phyloP scores from a whole-genome alignment of 106 monocot species.

The Dendrobium officinale region DNA sequence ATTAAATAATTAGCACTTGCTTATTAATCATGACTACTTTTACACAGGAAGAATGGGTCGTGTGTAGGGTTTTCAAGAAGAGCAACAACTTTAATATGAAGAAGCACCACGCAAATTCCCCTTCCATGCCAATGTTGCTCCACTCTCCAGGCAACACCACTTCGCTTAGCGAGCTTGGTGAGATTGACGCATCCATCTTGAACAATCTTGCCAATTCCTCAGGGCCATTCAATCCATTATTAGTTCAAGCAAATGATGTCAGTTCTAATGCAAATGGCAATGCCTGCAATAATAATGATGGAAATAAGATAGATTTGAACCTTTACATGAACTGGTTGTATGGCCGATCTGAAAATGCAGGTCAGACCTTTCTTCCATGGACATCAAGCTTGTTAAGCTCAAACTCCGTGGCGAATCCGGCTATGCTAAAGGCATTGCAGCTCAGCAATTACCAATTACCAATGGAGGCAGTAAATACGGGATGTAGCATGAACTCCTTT shows the following conservation, averaged over 20 bases:
- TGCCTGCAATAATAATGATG: background rate
- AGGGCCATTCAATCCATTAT: background rate
- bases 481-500: slow-evolving; percentile 22
- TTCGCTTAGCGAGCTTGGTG: slow-evolving; percentile 29
- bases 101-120: background rate
- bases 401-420: background rate
- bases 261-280: too few species aligned
- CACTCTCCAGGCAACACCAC: slow-evolving; percentile 24
- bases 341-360: slow-evolving; percentile 12
- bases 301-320: slow-evolving; percentile 19
- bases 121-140: slow-evolving; percentile 14
- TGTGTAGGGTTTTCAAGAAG: slow-evolving; percentile 71
- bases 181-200: slow-evolving; percentile 29
- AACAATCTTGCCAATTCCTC: slow-evolving; percentile 20
- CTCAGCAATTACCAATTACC: slow-evolving; percentile 9
- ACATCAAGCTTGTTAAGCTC: slow-evolving; percentile 10
- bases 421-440: slow-evolving; percentile 18
- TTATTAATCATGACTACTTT: background rate
- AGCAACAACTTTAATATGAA: slow-evolving; percentile 12
- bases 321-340: slow-evolving; percentile 31
- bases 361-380: slow-evolving; percentile 15
- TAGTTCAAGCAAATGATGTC: slow-evolving; percentile 15
- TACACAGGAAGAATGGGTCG: slow-evolving; percentile 67
- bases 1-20: background rate
- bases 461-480: background rate